These are phyloP conservation scores for Ogataea nitratoaversa DNA, from an alignment of 805 yeast genomes.

Conservation along the genomic window DNA sequence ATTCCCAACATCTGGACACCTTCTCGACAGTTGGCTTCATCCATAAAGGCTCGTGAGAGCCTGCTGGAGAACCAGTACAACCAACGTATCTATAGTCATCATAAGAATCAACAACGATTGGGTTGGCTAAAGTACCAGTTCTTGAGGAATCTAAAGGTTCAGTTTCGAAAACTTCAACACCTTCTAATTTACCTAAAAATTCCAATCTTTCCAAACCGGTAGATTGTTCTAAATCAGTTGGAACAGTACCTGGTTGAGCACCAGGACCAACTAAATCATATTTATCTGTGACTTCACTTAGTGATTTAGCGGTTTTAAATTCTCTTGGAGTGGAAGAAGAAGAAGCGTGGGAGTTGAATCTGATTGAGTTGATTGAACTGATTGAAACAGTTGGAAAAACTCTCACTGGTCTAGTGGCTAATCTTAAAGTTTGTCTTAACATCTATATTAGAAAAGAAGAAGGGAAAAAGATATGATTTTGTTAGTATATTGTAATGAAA, in stretches of 20 bases:
- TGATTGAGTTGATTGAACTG: no score
- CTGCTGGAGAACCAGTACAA: conserved; percentile 94
- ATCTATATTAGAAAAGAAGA: no score
- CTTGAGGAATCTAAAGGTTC: conserved; percentile 86
- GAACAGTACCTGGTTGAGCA: conserved; percentile 77
- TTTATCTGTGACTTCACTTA: conserved; percentile 77
- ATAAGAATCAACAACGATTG: conserved; percentile 84
- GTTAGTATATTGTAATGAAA: no score
- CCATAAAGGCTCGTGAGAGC: conserved; percentile 89
- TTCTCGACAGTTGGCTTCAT: conserved; percentile 78
- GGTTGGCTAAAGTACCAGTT: conserved; percentile 86
- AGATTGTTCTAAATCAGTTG: conserved; percentile 93
- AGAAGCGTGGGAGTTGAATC: no score
- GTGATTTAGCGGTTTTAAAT: conserved; percentile 58
- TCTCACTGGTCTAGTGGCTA: conserved; percentile 30
- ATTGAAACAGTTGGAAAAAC: conserved; percentile 30
- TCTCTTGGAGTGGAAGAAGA: conserved; percentile 33
- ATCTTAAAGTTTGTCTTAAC: conserved; percentile 36
- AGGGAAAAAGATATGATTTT: no score
- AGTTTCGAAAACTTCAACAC: conserved; percentile 89
- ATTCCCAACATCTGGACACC: conserved; percentile 97
- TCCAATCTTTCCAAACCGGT: conserved; percentile 98
- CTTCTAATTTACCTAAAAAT: conserved; percentile 88
- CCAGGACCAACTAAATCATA: conserved; percentile 85
- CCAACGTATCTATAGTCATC: conserved; percentile 94